phyloP scores from a whole-genome alignment of 371 early-diverging fungal species.

The Mucor velutinosus region DNA sequence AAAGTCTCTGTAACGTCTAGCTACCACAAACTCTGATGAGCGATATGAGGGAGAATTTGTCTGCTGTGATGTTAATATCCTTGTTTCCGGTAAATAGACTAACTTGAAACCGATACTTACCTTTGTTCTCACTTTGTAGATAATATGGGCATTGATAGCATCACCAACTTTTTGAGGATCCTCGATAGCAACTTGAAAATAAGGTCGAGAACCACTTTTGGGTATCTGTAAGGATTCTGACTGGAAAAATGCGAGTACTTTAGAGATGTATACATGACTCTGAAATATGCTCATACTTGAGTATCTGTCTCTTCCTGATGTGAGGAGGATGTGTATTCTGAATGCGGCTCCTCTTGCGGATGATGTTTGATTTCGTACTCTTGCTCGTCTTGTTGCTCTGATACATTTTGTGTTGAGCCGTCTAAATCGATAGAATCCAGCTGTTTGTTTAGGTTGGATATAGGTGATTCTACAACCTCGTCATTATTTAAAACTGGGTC shows the following conservation, averaged over 20 bases:
- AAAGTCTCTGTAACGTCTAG: constrained; percentile 91
- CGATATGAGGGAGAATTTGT: constrained; percentile 80
- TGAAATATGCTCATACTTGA: constrained; percentile 8
- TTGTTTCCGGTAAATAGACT: background rate
- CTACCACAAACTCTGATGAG: constrained; percentile 76
- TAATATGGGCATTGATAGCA: constrained; percentile 82
- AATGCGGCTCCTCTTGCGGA: background rate
- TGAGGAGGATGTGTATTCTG: background rate
- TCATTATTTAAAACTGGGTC: background rate
- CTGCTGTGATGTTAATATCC: constrained; percentile 29
- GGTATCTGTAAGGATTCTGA: constrained; percentile 48
- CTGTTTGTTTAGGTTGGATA: background rate
- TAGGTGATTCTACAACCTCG: background rate
- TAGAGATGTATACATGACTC: no score
- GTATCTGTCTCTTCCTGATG: constrained; percentile 15
- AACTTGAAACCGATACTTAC: constrained; percentile 33
- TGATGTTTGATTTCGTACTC: background rate
- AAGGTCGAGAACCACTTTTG: constrained; percentile 62
- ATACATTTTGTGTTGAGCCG: background rate
- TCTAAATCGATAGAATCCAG: background rate
- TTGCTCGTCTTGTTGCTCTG: background rate
- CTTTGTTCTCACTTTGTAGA: constrained; percentile 87
- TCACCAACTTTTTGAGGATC: constrained; percentile 93
- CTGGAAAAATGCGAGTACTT: constrained; percentile 6
- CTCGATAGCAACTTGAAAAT: constrained; percentile 76